Evolutionary conservation across 306 rosid species (phyloP).

Genomic region (Spatholobus suberectus): DNA sequence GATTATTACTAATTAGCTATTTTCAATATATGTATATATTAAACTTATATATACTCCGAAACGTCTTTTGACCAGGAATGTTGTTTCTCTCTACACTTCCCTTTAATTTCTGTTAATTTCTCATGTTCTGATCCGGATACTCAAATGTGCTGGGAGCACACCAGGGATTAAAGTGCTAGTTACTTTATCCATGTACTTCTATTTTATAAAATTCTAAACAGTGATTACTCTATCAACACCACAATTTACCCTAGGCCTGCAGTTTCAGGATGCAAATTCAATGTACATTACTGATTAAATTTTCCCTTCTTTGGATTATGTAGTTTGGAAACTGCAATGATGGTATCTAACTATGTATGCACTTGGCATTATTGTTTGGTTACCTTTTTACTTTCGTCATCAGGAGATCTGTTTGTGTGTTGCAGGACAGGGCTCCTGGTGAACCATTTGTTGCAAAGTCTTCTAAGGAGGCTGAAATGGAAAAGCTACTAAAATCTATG

Average conservation of each 20-base stretch:
- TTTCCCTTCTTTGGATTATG: background rate
- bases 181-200: background rate
- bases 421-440: constrained; percentile 84
- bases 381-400: background rate
- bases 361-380: constrained; percentile 24
- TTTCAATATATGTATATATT: background rate
- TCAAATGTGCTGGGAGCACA: background rate
- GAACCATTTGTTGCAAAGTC: constrained; percentile 88
- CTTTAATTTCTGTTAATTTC: background rate
- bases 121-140: background rate
- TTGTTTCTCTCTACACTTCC: background rate
- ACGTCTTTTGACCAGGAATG: background rate
- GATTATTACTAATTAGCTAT: background rate
- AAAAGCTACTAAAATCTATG: constrained; percentile 86
- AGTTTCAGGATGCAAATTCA: constrained; percentile 1
- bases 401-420: constrained; percentile 30
- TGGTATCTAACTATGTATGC: constrained; percentile 6
- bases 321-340: constrained; percentile 31
- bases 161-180: background rate
- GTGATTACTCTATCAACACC: background rate
- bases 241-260: background rate
- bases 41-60: background rate
- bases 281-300: background rate
- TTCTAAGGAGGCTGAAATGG: constrained; percentile 95
- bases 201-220: background rate